These are phyloP conservation scores for Spizellomyces sp. DNA, from an alignment of 192 early-diverging fungal species.

Conservation along the genomic window DNA sequence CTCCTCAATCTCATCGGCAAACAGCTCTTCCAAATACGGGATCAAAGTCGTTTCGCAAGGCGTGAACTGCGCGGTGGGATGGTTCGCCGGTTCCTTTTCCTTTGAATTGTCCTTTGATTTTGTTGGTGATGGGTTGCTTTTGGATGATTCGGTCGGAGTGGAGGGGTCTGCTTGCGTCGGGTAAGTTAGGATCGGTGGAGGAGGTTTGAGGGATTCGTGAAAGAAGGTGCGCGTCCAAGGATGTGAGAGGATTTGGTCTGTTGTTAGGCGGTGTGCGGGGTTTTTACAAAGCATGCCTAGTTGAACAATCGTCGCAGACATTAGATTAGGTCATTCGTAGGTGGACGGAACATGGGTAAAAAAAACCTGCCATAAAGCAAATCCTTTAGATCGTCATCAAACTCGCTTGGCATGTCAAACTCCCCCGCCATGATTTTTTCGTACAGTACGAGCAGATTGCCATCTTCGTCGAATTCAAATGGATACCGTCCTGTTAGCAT, in stretches of 20 bases:
- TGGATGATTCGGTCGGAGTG: constrained; percentile 15
- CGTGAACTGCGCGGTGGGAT: constrained; percentile 26
- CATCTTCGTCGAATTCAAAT: constrained; percentile 59
- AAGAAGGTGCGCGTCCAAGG: constrained; percentile 45
- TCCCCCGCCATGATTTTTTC: constrained; percentile 48
- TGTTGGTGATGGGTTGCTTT: background rate
- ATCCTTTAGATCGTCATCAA: constrained; percentile 38
- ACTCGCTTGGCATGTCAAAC: constrained; percentile 48
- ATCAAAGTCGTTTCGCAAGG: constrained; percentile 61
- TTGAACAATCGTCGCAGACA: constrained; percentile 1
- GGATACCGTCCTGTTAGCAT: constrained; percentile 60
- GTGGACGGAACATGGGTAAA: background rate
- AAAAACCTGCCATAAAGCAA: constrained; percentile 41
- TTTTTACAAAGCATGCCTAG: constrained; percentile 51
- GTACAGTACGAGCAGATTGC: constrained; percentile 53
- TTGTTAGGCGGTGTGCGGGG: constrained; percentile 36
- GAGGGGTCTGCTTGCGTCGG: constrained; percentile 23
- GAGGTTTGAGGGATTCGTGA: constrained; percentile 10
- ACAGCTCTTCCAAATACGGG: constrained; percentile 48
- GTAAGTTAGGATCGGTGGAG: constrained; percentile 38
- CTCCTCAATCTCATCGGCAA: constrained; percentile 50
- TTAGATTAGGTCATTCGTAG: background rate
- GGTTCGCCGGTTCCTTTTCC: background rate
- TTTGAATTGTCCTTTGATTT: background rate
- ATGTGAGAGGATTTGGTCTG: constrained; percentile 44